phyloP scores from a whole-genome alignment of 129 eudicot species.

The Ambrosia artemisiifolia region DNA sequence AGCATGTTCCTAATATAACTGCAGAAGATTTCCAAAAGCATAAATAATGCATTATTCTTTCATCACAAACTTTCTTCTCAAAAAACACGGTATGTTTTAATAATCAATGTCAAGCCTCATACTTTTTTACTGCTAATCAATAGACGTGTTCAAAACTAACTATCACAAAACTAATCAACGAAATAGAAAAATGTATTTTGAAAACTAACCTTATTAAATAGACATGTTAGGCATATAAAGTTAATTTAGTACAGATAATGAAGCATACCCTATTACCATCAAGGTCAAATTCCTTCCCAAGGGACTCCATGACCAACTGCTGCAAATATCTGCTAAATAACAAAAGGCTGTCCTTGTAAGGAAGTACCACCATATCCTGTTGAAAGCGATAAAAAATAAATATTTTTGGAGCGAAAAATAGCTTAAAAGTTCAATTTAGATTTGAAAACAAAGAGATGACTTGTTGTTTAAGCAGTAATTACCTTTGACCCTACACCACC shows the following conservation, averaged over 20 bases:
- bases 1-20: not conserved
- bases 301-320: slow-evolving; percentile 98
- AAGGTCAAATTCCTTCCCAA: slow-evolving; percentile 98
- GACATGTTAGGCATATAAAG: not conserved
- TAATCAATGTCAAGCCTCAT: not conserved
- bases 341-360: slow-evolving; percentile 93
- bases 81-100: not conserved
- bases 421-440: not conserved
- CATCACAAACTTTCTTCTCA: slow-evolving; percentile 10
- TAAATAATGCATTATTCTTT: no score
- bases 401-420: not conserved
- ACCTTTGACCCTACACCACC: slow-evolving; percentile 95
- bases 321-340: slow-evolving; percentile 91
- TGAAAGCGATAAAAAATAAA: slow-evolving; percentile 20
- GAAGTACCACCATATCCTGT: slow-evolving; percentile 99
- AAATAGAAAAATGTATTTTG: not conserved
- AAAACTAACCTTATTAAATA: no score
- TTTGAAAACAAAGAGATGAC: not conserved
- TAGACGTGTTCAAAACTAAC: not conserved
- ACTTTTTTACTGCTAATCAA: not conserved
- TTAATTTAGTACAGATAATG: slow-evolving; percentile 3
- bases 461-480: slow-evolving; percentile 5
- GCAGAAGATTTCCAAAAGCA: no score
- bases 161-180: not conserved
- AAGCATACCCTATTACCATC: slow-evolving; percentile 84